phyloP scores from a whole-genome alignment of 2,329 filamentous ascomycete genomes.

The Neurospora crassa region DNA sequence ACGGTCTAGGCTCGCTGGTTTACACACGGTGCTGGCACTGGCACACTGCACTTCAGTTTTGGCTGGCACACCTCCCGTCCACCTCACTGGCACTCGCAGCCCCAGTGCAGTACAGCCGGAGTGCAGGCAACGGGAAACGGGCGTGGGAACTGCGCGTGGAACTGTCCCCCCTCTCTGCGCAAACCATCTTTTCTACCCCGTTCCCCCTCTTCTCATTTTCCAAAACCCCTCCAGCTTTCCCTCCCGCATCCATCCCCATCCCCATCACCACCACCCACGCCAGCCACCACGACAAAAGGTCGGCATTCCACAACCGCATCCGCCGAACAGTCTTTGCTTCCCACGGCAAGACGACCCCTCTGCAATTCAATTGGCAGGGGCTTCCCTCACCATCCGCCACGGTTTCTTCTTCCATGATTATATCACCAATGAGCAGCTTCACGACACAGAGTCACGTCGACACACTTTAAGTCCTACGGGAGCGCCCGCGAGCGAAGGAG shows the following conservation, averaged over 20 bases:
- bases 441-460: conserved; percentile 42
- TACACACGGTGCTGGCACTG: conserved; percentile 4
- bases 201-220: conserved; percentile 16
- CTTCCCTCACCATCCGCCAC: conserved; percentile 27
- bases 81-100: background rate
- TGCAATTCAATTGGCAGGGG: conserved; percentile 20
- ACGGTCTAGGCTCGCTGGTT: background rate
- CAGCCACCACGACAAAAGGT: background rate
- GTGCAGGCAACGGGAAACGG: background rate
- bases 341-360: conserved; percentile 20
- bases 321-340: conserved; percentile 18
- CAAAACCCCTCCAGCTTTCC: conserved; percentile 19
- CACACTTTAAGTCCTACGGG: conserved; percentile 65
- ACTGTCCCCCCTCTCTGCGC: conserved; percentile 9
- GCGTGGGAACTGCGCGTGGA: background rate
- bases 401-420: conserved; percentile 44
- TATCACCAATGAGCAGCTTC: conserved; percentile 44
- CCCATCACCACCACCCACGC: conserved; percentile 18
- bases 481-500: conserved; percentile 51
- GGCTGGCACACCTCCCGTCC: background rate
- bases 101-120: conserved; percentile 1
- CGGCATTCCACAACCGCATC: conserved; percentile 10
- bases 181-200: conserved; percentile 19
- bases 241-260: conserved; percentile 17
- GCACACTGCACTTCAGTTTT: background rate